A percentile compares a stretch with the other conserved stretches of the same genome.
Evolutionary conservation across 805 yeast genomes (phyloP).

Genomic region (Komagataella pastoris): DNA sequence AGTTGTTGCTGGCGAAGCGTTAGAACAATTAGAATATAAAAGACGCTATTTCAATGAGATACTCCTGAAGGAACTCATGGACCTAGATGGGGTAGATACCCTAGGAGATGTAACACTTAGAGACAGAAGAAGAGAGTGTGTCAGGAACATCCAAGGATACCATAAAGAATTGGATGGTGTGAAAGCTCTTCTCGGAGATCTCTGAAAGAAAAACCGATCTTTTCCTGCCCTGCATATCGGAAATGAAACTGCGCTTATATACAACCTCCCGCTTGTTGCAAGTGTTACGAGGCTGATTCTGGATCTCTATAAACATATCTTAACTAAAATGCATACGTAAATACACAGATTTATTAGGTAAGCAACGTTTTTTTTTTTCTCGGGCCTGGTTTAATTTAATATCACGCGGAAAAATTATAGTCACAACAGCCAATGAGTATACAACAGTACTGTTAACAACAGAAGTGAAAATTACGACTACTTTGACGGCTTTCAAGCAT

Average conservation of each 20-base stretch:
- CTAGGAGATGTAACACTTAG: conserved; percentile 36
- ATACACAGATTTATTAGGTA: not conserved
- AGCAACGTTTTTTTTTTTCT: too few relatives aligned
- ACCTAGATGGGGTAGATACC: conserved; percentile 50
- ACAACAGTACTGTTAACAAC: too few relatives aligned
- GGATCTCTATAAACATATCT: not conserved
- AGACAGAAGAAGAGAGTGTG: conserved; percentile 41
- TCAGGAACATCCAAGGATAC: conserved; percentile 46
- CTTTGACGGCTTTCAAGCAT: not conserved
- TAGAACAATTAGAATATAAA: conserved; percentile 21
- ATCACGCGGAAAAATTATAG: not conserved
- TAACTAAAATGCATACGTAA: too few relatives aligned
- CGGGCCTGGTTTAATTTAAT: not conserved
- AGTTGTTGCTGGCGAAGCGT: not conserved
- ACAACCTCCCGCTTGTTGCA: not conserved
- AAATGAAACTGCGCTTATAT: not conserved
- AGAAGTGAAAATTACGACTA: not conserved
- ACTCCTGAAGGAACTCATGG: conserved; percentile 52
- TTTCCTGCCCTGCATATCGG: not conserved
- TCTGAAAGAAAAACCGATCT: not conserved
- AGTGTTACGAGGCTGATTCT: not conserved
- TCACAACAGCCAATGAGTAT: too few relatives aligned
- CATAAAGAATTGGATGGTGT: conserved; percentile 38
- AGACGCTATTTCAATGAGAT: conserved; percentile 52
- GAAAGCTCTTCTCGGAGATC: not conserved